A percentile compares a stretch with the other conserved stretches of the same genome.
phyloP scores from a whole-genome alignment of 805 yeast genomes.

The Ascoidea rubescens region DNA sequence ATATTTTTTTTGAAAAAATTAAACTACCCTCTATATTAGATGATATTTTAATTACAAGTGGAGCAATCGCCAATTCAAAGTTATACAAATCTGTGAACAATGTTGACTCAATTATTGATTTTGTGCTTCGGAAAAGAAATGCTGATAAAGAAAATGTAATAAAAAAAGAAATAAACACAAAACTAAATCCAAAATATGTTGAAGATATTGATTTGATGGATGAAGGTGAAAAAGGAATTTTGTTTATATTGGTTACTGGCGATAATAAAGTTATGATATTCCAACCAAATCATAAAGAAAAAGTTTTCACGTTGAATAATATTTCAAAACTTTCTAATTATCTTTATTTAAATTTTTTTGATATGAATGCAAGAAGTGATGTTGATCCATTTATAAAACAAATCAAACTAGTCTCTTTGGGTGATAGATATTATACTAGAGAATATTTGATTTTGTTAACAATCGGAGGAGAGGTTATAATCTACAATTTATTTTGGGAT shows the following conservation, averaged over 20 bases:
- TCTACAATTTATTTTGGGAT: constrained; percentile 46
- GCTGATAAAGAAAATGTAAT: neutral
- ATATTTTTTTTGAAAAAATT: constrained; percentile 3
- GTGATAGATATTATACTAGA: constrained; percentile 38
- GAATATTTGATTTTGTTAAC: constrained; percentile 63
- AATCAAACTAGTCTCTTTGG: constrained; percentile 47
- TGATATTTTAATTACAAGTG: constrained; percentile 8
- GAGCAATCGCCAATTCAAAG: constrained; percentile 3
- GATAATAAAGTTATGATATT: constrained; percentile 62
- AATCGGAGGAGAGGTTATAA: constrained; percentile 64
- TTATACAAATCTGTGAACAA: constrained; percentile 3
- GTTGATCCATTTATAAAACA: constrained; percentile 37
- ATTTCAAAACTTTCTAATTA: constrained; percentile 22
- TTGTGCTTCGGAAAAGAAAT: neutral
- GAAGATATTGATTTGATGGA: constrained; percentile 4
- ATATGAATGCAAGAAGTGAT: constrained; percentile 10
- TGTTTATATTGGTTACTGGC: constrained; percentile 30
- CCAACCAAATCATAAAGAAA: constrained; percentile 32
- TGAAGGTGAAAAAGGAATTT: constrained; percentile 8
- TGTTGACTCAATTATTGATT: constrained; percentile 2
- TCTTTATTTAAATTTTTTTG: constrained; percentile 6
- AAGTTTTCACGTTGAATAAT: constrained; percentile 23
- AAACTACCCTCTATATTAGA: constrained; percentile 6
- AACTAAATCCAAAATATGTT: too few relatives aligned
- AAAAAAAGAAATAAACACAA: too few relatives aligned